A percentile compares a stretch with the other conserved stretches of the same genome.
These are phyloP conservation scores for Pholiota adiposa DNA, from an alignment of 1,284 basidiomycete species.

Conservation along the genomic window DNA sequence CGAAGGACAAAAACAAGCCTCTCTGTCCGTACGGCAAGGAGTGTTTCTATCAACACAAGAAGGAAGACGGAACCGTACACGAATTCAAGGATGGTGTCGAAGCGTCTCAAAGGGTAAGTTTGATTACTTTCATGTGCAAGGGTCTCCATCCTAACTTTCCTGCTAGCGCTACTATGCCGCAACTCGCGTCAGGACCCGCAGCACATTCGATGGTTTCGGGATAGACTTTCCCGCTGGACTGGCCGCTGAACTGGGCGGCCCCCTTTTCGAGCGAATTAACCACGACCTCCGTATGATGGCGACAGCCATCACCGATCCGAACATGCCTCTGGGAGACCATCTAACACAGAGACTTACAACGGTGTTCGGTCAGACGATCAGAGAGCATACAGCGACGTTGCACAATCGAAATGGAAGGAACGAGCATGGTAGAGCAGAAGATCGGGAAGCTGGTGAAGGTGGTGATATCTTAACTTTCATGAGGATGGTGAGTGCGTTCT, in stretches of 20 bases:
- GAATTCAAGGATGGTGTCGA: constrained; percentile 59
- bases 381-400: background rate
- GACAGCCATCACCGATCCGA: background rate
- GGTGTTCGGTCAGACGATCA: background rate
- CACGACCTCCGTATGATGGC: background rate
- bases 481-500: background rate
- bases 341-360: background rate
- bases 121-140: background rate
- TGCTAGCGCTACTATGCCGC: background rate
- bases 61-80: constrained; percentile 64
- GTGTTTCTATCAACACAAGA: constrained; percentile 75
- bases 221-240: background rate
- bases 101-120: constrained; percentile 50
- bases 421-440: background rate
- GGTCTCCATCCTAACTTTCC: constrained; percentile 1
- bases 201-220: background rate
- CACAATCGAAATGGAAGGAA: background rate
- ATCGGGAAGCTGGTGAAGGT: background rate
- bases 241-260: background rate
- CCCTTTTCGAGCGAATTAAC: background rate
- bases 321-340: background rate
- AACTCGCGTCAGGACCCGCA: background rate
- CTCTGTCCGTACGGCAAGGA: constrained; percentile 77
- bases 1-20: constrained; percentile 40
- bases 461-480: background rate